A percentile compares a stretch with the other conserved stretches of the same genome.
phyloP scores from a whole-genome alignment of 345 rosid species.

The Eucalyptus marginata region DNA sequence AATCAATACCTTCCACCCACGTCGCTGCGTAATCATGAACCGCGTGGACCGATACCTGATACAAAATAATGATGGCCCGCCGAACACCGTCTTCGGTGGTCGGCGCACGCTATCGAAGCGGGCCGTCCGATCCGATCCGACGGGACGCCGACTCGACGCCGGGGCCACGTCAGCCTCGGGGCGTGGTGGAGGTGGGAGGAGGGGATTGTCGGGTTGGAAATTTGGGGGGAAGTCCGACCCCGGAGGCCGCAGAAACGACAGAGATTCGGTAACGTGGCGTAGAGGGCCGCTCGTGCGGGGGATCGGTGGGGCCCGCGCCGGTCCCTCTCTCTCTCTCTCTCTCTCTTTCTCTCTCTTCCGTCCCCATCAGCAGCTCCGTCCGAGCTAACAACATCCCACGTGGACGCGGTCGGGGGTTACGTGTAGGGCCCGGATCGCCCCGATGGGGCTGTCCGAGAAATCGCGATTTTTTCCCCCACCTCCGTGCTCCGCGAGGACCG shows the following conservation, averaged over 20 bases:
- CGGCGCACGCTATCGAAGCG: neutral
- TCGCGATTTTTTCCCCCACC: neutral
- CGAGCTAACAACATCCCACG: neutral
- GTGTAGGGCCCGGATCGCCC: neutral
- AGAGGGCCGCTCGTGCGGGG: conserved; percentile 40
- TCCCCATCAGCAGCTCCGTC: neutral
- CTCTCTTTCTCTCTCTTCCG: neutral
- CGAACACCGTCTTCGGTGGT: neutral
- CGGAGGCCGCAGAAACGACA: conserved; percentile 14
- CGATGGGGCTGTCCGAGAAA: neutral
- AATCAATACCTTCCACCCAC: accelerated
- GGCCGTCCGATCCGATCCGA: neutral
- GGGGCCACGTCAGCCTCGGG: neutral
- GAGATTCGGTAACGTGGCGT: conserved; percentile 48
- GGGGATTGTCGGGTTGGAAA: neutral
- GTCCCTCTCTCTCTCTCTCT: neutral
- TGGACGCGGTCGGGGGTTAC: neutral
- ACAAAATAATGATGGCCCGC: neutral
- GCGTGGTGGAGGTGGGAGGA: neutral
- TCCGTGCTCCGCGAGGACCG: neutral
- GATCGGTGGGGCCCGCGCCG: neutral
- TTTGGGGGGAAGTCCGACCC: neutral
- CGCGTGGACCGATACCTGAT: accelerated
- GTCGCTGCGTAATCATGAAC: accelerated
- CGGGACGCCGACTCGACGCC: neutral